These are phyloP conservation scores for Colletotrichum godetiae DNA, from an alignment of 2,329 filamentous ascomycete genomes.

Conservation along the genomic window DNA sequence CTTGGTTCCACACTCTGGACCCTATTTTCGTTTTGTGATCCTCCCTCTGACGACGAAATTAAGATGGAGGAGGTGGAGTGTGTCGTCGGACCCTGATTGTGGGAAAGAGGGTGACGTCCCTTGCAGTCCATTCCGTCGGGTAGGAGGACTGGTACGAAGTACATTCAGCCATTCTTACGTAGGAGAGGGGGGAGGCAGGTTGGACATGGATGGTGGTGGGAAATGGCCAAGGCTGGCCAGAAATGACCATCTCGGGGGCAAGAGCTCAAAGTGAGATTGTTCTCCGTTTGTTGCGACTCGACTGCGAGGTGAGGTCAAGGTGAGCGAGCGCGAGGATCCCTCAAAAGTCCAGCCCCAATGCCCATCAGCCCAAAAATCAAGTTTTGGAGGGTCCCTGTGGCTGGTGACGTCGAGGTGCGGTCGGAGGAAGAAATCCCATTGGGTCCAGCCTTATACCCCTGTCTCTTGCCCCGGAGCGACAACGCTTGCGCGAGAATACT, in stretches of 20 bases:
- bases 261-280: too few species aligned
- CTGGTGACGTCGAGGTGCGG: slow-evolving; percentile 31
- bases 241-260: background rate
- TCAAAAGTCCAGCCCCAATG: background rate
- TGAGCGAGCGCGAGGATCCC: background rate
- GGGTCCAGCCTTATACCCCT: slow-evolving; percentile 31
- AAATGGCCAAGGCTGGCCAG: slow-evolving; percentile 11
- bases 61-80: background rate
- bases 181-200: background rate
- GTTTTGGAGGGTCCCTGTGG: slow-evolving; percentile 32
- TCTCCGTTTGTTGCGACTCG: background rate
- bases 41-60: slow-evolving; percentile 13
- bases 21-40: background rate
- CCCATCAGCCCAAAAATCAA: slow-evolving; percentile 17
- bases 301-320: slow-evolving; percentile 13
- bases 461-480: slow-evolving; percentile 4
- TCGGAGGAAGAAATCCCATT: slow-evolving; percentile 2
- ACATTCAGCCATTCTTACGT: slow-evolving; percentile 6
- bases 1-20: slow-evolving; percentile 10
- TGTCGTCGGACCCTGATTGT: slow-evolving; percentile 10
- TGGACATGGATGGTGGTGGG: background rate
- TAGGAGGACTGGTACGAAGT: background rate
- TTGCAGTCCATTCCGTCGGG: slow-evolving; percentile 4
- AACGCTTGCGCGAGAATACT: background rate
- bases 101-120: slow-evolving; percentile 26